These are phyloP conservation scores for Ambrosiella xylebori DNA, from an alignment of 2,329 filamentous ascomycete genomes.

Conservation along the genomic window DNA sequence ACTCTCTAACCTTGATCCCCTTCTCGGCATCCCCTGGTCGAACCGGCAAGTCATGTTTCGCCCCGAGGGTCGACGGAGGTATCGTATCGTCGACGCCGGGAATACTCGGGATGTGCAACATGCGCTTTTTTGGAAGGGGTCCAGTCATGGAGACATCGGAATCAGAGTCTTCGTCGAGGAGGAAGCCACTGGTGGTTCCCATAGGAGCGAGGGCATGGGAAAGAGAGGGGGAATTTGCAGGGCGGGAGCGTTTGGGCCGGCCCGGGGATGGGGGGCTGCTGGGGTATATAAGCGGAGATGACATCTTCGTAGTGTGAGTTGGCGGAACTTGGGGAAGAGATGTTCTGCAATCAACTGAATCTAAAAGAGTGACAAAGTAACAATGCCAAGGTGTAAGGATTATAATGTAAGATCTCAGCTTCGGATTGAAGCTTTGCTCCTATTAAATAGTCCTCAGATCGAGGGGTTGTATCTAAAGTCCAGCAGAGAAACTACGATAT, in stretches of 20 bases:
- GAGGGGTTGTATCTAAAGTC: background rate
- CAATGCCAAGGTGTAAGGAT: too few relatives aligned
- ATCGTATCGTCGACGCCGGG: background rate
- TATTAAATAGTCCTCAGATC: too few relatives aligned
- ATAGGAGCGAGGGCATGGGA: background rate
- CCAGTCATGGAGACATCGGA: conserved; percentile 2
- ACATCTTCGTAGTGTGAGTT: background rate
- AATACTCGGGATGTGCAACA: conserved; percentile 6
- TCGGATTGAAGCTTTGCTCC: background rate
- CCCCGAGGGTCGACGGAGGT: background rate
- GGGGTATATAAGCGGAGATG: conserved; percentile 13
- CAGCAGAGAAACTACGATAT: background rate
- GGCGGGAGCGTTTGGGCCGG: conserved; percentile 12
- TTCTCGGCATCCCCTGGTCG: too few relatives aligned
- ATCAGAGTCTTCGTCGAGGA: conserved; percentile 13
- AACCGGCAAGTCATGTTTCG: background rate
- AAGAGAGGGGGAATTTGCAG: conserved; percentile 6
- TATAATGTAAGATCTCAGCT: background rate
- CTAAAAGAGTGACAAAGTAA: background rate
- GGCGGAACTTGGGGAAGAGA: background rate
- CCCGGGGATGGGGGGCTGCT: conserved; percentile 12
- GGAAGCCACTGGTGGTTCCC: conserved; percentile 12
- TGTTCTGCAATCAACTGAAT: background rate
- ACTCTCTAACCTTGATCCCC: background rate
- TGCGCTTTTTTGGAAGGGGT: conserved; percentile 10